phyloP scores from a whole-genome alignment of 2,329 filamentous ascomycete genomes.

The Herpotrichia juniperi region DNA sequence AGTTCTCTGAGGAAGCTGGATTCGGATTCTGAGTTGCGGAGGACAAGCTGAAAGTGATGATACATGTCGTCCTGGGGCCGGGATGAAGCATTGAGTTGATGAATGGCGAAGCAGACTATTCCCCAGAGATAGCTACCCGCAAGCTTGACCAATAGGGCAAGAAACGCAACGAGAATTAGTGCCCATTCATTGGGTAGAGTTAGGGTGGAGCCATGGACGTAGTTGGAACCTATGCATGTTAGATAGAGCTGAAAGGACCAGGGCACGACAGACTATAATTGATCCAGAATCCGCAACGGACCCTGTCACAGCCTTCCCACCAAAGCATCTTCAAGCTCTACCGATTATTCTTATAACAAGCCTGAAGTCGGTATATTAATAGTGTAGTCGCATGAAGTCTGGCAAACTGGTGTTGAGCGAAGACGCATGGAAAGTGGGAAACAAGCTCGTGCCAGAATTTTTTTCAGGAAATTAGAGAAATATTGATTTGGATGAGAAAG shows the following conservation, averaged over 20 bases:
- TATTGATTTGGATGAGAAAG: too few relatives aligned
- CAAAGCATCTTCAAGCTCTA: slow-evolving; percentile 19
- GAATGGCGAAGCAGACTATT: slow-evolving; percentile 13
- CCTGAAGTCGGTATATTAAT: too few relatives aligned
- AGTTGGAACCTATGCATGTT: slow-evolving; percentile 5
- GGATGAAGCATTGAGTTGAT: slow-evolving; percentile 13
- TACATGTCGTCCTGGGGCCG: slow-evolving; percentile 15
- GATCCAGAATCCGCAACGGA: slow-evolving; percentile 18
- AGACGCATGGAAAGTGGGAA: too few relatives aligned
- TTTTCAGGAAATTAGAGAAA: too few relatives aligned
- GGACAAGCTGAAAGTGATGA: slow-evolving; percentile 17
- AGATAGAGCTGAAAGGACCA: neutral
- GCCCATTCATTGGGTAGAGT: slow-evolving; percentile 25
- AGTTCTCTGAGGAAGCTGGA: slow-evolving; percentile 10
- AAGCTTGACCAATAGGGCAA: slow-evolving; percentile 15
- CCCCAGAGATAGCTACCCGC: slow-evolving; percentile 10
- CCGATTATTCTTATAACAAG: too few relatives aligned
- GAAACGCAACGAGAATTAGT: slow-evolving; percentile 12
- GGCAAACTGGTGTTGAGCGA: too few relatives aligned
- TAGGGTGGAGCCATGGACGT: slow-evolving; percentile 26
- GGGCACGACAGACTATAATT: slow-evolving; percentile 11
- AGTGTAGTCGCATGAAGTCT: too few relatives aligned
- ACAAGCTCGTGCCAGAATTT: too few relatives aligned
- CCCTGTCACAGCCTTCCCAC: slow-evolving; percentile 11
- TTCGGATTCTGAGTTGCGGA: slow-evolving; percentile 17